Percentiles rank a stretch among this genome's conserved stretches.
Evolutionary conservation across 176 grass and related monocot species (phyloP).

Genomic region (Echinochloa phyllopogon): DNA sequence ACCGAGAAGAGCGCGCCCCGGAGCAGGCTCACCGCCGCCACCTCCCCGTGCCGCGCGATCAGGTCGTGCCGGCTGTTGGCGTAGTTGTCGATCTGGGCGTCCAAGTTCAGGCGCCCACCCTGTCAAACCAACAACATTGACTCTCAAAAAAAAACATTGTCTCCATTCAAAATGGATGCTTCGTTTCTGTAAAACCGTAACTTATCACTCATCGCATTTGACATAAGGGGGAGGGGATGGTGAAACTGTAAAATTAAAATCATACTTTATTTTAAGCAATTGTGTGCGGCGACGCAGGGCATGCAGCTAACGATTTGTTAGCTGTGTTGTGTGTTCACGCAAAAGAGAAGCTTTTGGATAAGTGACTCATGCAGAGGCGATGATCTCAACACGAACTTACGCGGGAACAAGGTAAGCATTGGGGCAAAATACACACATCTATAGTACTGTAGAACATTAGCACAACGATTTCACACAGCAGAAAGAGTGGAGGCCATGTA

Average conservation of each 20-base stretch:
- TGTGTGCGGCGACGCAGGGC: background rate
- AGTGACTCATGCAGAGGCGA: slow-evolving; percentile 28
- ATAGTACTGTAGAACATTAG: background rate
- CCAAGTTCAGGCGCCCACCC: slow-evolving; percentile 77
- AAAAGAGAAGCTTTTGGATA: background rate
- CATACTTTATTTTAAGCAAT: background rate
- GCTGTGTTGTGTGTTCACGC: background rate
- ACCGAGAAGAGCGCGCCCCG: slow-evolving; percentile 67
- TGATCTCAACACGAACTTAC: slow-evolving; percentile 19
- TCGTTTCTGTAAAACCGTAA: background rate
- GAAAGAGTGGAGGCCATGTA: background rate
- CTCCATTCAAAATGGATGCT: background rate
- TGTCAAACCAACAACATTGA: background rate
- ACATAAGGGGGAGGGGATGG: too few species aligned
- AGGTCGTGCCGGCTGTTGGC: slow-evolving; percentile 67
- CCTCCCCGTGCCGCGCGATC: slow-evolving; percentile 56
- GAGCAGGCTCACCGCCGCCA: slow-evolving; percentile 52
- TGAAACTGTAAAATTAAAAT: background rate
- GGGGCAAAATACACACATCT: background rate
- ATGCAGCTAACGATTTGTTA: background rate
- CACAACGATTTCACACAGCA: slow-evolving; percentile 32
- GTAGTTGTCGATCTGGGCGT: slow-evolving; percentile 81
- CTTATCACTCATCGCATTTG: background rate
- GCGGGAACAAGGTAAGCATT: slow-evolving; percentile 16
- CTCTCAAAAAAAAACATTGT: too few species aligned